Evolutionary conservation across 306 rosid species (phyloP).

Genomic region (Myrica gale): DNA sequence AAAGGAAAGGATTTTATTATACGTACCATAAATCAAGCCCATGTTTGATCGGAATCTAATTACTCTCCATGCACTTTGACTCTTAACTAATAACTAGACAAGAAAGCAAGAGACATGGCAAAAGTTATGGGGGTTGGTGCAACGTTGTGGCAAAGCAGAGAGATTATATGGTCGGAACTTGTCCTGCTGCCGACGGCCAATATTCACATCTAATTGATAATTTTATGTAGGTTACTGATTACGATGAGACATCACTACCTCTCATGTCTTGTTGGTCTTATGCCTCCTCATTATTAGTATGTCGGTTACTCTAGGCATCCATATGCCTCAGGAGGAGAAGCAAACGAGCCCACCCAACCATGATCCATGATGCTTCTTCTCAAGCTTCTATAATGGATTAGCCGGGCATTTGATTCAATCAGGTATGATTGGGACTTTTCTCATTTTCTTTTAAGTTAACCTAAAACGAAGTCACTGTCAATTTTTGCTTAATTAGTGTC

Average conservation of each 20-base stretch:
- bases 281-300: conserved; percentile 7
- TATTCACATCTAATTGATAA: neutral
- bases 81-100: conserved; percentile 23
- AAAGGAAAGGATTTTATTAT: neutral
- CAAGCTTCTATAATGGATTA: too few species aligned
- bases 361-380: neutral
- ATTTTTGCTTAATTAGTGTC: too few species aligned
- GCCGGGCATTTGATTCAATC: too few species aligned
- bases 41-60: neutral
- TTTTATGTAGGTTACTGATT: neutral
- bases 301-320: conserved; percentile 5
- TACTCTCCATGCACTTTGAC: neutral
- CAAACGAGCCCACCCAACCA: neutral
- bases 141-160: neutral
- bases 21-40: neutral
- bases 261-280: conserved; percentile 10
- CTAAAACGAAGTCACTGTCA: too few species aligned
- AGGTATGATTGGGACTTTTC: too few species aligned
- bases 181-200: conserved; percentile 11
- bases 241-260: conserved; percentile 33
- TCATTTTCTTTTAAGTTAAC: too few species aligned
- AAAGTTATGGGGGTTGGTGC: conserved; percentile 16
- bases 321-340: neutral
- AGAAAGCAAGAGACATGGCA: conserved; percentile 19
- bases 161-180: conserved; percentile 18